A percentile compares a stretch with the other conserved stretches of the same genome.
These are phyloP conservation scores for Themeda triandra DNA, from an alignment of 176 grass and related monocot species.

Conservation along the genomic window DNA sequence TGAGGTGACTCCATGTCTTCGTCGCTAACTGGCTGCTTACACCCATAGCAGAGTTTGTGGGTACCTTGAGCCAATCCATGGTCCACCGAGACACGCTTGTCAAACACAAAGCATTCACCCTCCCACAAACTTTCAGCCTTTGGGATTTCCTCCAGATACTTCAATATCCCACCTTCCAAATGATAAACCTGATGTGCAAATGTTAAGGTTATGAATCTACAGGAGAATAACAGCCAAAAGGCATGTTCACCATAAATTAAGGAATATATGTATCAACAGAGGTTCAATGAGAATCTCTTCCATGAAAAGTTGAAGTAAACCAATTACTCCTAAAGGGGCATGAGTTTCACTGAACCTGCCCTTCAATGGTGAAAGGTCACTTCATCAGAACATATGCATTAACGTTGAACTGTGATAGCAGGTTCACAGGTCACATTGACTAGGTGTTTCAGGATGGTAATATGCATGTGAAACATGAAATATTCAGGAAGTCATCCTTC, in stretches of 20 bases:
- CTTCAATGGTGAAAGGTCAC: background rate
- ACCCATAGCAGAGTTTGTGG: conserved; percentile 93
- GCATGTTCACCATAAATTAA: background rate
- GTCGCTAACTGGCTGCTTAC: conserved; percentile 83
- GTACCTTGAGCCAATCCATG: conserved; percentile 84
- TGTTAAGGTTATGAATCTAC: conserved; percentile 12
- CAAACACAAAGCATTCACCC: conserved; percentile 96
- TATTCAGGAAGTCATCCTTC: background rate
- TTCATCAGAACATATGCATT: background rate
- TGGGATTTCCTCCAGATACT: conserved; percentile 89
- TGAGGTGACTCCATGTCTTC: conserved; percentile 78
- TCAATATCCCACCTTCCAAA: conserved; percentile 94
- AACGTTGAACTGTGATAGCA: too few species aligned
- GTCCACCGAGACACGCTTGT: conserved; percentile 91
- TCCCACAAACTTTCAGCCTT: conserved; percentile 81
- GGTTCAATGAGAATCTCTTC: background rate
- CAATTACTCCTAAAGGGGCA: background rate
- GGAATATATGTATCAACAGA: background rate
- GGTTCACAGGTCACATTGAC: background rate
- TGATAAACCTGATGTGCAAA: conserved; percentile 69
- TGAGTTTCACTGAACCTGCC: background rate
- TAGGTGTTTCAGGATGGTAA: background rate
- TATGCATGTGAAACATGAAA: background rate
- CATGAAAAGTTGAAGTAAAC: background rate
- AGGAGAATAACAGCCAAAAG: background rate